phyloP scores from a whole-genome alignment of 1,284 basidiomycete genomes.

The Fomitopsis schrenkii region DNA sequence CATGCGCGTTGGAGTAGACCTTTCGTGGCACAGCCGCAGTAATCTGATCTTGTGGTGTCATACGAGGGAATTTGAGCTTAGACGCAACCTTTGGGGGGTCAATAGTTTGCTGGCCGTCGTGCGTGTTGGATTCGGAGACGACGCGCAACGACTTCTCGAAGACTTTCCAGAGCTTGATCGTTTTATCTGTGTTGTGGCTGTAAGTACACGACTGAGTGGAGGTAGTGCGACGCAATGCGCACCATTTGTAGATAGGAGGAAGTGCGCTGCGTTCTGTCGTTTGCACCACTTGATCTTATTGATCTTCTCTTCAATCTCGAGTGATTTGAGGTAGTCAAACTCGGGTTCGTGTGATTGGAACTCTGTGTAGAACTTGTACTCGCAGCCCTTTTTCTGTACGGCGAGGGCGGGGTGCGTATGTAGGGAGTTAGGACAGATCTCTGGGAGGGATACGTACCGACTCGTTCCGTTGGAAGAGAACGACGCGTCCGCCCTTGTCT shows the following conservation, averaged over 20 bases:
- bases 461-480: slow-evolving; percentile 98
- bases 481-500: slow-evolving; percentile 98
- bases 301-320: slow-evolving; percentile 99
- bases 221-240: slow-evolving; percentile 17
- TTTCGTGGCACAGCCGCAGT: slow-evolving; percentile 98
- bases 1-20: slow-evolving; percentile 98
- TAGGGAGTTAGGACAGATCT: background rate
- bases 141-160: slow-evolving; percentile 98
- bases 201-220: background rate
- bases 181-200: slow-evolving; percentile 75
- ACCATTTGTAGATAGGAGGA: slow-evolving; percentile 97
- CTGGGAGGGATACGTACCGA: slow-evolving; percentile 57
- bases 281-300: slow-evolving; percentile 99
- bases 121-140: slow-evolving; percentile 95
- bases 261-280: slow-evolving; percentile 96
- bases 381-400: slow-evolving; percentile 95
- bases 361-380: slow-evolving; percentile 99
- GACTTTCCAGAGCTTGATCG: slow-evolving; percentile 99
- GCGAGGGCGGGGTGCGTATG: slow-evolving; percentile 2
- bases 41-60: slow-evolving; percentile 95
- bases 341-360: slow-evolving; percentile 99
- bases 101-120: slow-evolving; percentile 69
- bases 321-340: slow-evolving; percentile 99
- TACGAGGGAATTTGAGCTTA: slow-evolving; percentile 80
- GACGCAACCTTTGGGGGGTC: slow-evolving; percentile 52